Percentiles rank a stretch among this genome's conserved stretches.
phyloP scores from a whole-genome alignment of 495 filamentous ascomycete genomes.

The Amphirosellinia nigrospora region DNA sequence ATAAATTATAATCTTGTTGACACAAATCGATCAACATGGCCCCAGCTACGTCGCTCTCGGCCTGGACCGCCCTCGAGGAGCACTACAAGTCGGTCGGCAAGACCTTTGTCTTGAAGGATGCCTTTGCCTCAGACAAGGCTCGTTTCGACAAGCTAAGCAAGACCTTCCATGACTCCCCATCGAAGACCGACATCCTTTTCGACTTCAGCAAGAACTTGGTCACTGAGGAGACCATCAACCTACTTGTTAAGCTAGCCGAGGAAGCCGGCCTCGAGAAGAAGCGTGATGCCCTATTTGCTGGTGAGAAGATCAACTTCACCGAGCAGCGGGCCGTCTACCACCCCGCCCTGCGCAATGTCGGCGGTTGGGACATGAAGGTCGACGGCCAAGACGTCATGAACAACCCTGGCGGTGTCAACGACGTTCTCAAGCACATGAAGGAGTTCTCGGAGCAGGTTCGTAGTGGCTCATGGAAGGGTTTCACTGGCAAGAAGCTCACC shows the following conservation, averaged over 20 bases:
- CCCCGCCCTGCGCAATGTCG: constrained; percentile 86
- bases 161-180: constrained; percentile 73
- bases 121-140: constrained; percentile 84
- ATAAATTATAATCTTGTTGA: not conserved
- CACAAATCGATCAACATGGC: constrained; percentile 47
- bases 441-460: constrained; percentile 94
- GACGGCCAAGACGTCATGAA: constrained; percentile 96
- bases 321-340: constrained; percentile 97
- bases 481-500: constrained; percentile 95
- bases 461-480: constrained; percentile 97
- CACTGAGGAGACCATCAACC: constrained; percentile 85
- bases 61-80: constrained; percentile 87
- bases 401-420: constrained; percentile 71
- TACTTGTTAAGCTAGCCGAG: constrained; percentile 87
- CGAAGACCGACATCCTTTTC: constrained; percentile 79
- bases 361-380: constrained; percentile 86
- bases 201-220: constrained; percentile 99
- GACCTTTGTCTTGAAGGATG: constrained; percentile 89
- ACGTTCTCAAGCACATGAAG: constrained; percentile 94
- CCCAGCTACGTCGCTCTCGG: constrained; percentile 79
- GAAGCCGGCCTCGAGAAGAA: constrained; percentile 91
- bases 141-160: constrained; percentile 91
- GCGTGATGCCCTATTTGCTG: constrained; percentile 94
- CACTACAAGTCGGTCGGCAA: constrained; percentile 85
- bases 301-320: constrained; percentile 99